Evolutionary conservation across 1,284 basidiomycete species (phyloP).

Genomic region (Paramarasmius palmivorus): DNA sequence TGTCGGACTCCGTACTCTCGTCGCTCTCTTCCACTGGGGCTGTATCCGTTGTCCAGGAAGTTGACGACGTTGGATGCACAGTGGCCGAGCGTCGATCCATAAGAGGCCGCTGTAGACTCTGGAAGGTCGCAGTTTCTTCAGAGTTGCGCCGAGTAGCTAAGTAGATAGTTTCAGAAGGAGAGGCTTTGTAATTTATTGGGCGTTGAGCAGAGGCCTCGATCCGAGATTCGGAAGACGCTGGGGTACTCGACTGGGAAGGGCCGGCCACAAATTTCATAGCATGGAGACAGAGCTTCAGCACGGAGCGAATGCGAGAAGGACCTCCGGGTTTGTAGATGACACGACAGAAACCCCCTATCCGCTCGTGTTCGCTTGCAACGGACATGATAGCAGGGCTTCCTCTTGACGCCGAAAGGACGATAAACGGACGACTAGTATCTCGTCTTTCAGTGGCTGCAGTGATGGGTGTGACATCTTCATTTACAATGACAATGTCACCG

Average conservation of each 20-base stretch:
- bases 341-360: constrained; percentile 84
- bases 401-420: constrained; percentile 73
- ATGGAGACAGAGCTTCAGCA: constrained; percentile 74
- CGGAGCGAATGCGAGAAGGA: constrained; percentile 71
- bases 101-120: constrained; percentile 32
- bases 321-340: constrained; percentile 90
- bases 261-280: constrained; percentile 52
- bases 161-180: constrained; percentile 1
- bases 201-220: not conserved
- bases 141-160: constrained; percentile 49
- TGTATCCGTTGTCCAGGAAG: constrained; percentile 35
- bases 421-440: constrained; percentile 65
- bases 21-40: constrained; percentile 32
- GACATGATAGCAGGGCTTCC: constrained; percentile 66
- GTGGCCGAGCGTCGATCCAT: constrained; percentile 52
- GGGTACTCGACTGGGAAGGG: constrained; percentile 20
- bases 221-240: not conserved
- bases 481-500: constrained; percentile 83
- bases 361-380: constrained; percentile 70
- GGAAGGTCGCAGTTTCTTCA: constrained; percentile 36
- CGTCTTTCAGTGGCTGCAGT: constrained; percentile 55
- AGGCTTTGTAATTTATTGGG: constrained; percentile 5
- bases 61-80: constrained; percentile 41
- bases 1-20: constrained; percentile 24
- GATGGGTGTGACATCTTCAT: constrained; percentile 74